These are phyloP conservation scores for Diaporthe citriasiana DNA, from an alignment of 2,329 filamentous ascomycete genomes.

Conservation along the genomic window DNA sequence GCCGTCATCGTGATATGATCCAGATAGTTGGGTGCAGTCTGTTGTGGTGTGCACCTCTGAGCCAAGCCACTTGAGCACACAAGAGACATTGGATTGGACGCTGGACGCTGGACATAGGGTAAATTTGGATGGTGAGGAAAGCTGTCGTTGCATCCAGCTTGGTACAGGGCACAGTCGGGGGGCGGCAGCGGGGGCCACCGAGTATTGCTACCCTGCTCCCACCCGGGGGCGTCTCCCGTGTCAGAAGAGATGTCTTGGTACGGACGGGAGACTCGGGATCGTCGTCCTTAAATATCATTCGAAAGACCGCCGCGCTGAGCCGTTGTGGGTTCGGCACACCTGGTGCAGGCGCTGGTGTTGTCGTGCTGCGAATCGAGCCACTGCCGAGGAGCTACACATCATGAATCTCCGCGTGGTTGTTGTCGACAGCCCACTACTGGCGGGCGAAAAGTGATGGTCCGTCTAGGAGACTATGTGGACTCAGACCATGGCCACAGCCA, in stretches of 20 bases:
- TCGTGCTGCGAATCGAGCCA: background rate
- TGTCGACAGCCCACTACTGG: background rate
- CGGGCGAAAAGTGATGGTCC: background rate
- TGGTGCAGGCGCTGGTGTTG: background rate
- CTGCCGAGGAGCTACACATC: background rate
- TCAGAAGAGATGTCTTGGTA: slow-evolving; percentile 29
- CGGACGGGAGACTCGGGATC: slow-evolving; percentile 36
- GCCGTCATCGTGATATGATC: background rate
- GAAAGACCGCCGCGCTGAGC: slow-evolving; percentile 3
- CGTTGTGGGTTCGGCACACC: background rate
- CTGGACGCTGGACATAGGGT: background rate
- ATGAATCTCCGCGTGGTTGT: background rate
- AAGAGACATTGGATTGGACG: background rate
- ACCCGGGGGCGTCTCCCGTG: slow-evolving; percentile 22
- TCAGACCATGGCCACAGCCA: slow-evolving; percentile 11
- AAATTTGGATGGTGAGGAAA: slow-evolving; percentile 4
- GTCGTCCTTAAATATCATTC: slow-evolving; percentile 27
- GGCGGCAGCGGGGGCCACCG: slow-evolving; percentile 15
- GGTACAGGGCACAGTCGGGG: slow-evolving; percentile 27
- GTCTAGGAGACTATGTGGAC: background rate
- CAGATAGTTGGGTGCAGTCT: background rate
- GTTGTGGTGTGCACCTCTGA: background rate
- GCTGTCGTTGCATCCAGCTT: slow-evolving; percentile 16
- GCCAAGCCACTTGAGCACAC: background rate
- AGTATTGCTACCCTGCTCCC: slow-evolving; percentile 7